Base-by-base conservation (phyloP, 306 rosid genomes). In the Dryas drummondii region DNA sequence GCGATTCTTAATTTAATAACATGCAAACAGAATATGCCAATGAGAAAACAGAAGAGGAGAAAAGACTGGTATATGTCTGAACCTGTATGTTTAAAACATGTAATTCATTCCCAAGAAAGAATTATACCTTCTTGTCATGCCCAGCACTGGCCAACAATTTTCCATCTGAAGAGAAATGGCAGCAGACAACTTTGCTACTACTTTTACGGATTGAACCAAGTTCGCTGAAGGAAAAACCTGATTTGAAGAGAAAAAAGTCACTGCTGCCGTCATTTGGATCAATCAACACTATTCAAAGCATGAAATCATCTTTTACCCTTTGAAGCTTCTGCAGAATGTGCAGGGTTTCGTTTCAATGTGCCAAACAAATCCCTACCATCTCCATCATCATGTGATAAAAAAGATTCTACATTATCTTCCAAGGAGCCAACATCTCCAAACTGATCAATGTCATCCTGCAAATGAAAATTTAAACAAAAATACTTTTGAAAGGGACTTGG, bases 141-240 rank as follows among this genome's bases (percentile, higher is more conserved):
- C 98, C 98, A 66, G 96, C 96, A 86, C 98, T 91, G 65, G 98
- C 98, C 74, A 94, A 83, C 71, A 94, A 61, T 77, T 94, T 94
- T 66, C 98, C 98, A 87, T 94, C 98, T 52, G 98, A 89, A 68
- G 98, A 94, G 86, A 94, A 94, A 85, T 94, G 96, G 71, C 98
- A 94, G 85, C 94, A 91, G 68, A 83, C 90, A 83, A 94, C 97
- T 88, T 94, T 89, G 81, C 87, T 80, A 71, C 81, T 91, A 83
- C 96, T 90, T 84, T 87, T 88, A 77, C 97, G 88, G 67, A 91
- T 88, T 73, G 90, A 89, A 81, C 91, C 72, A 71, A 90, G 92
- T 87, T 89, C 98, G 26, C 44, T 86, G 74, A 94, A 94, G 81
- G 97, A 85, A 86, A 87, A 86, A 50, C 86, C 98, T 94, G 89